Conservation (phyloP, 345 rosid genomes). For the thale cress (Arabidopsis thaliana) region DNA sequence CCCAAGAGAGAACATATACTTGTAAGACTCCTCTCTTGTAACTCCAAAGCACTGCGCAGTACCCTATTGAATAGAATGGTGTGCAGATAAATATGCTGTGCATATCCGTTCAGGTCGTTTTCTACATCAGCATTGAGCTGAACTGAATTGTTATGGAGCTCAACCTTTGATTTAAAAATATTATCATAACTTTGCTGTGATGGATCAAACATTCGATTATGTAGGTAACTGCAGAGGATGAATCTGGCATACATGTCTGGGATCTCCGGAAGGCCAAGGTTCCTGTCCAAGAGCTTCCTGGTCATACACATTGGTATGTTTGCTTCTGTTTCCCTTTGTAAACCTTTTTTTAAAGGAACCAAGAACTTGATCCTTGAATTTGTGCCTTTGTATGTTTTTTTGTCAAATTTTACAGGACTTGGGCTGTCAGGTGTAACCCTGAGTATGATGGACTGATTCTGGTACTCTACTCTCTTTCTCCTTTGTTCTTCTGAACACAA, state of each 20-base stretch:
- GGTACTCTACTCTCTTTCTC: conserved; percentile 55
- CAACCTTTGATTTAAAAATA: not conserved
- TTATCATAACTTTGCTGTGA: conserved; percentile 3
- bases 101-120: not conserved
- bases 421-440: conserved; percentile 87
- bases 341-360: conserved; percentile 16
- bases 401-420: conserved; percentile 65
- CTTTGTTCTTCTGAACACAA: conserved; percentile 26
- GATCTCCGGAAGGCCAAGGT: conserved; percentile 70
- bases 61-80: not conserved
- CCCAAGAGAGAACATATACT: conserved; percentile 66
- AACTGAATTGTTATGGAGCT: not conserved
- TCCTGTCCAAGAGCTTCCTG: conserved; percentile 76
- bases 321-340: conserved; percentile 20
- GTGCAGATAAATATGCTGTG: not conserved
- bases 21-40: conserved; percentile 52
- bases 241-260: conserved; percentile 78
- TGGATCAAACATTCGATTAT: conserved; percentile 4
- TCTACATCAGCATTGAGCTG: conserved; percentile 1
- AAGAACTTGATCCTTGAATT: conserved; percentile 12
- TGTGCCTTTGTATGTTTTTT: conserved; percentile 17
- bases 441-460: conserved; percentile 78
- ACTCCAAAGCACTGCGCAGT: not conserved
- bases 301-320: conserved; percentile 84
- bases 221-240: conserved; percentile 83